Conservation (phyloP, 306 rosid species). For the Lablab purpureus region DNA sequence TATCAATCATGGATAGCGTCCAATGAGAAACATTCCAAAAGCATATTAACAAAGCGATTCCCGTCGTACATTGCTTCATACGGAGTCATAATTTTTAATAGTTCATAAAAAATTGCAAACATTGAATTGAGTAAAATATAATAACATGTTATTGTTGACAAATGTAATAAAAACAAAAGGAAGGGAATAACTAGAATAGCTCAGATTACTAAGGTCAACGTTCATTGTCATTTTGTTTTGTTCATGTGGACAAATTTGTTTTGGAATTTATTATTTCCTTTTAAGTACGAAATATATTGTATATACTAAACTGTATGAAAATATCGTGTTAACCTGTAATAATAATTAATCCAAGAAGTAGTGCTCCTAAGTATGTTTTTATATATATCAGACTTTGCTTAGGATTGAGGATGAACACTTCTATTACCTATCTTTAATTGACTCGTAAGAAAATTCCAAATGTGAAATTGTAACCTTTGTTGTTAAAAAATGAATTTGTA, state of each 20-base stretch:
- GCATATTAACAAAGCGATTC: conserved; percentile 17
- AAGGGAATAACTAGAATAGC: conserved; percentile 10
- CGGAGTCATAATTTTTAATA: neutral
- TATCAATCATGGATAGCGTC: conserved; percentile 18
- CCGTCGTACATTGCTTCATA: conserved; percentile 24
- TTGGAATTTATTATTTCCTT: neutral
- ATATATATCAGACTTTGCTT: too few species aligned
- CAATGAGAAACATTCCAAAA: conserved; percentile 40
- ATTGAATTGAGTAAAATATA: neutral
- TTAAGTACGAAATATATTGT: neutral
- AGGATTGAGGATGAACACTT: too few species aligned
- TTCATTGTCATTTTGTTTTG: conserved; percentile 15
- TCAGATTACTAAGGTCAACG: conserved; percentile 5
- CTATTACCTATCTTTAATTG: too few species aligned
- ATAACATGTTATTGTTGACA: conserved; percentile 8
- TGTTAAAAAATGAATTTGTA: too few species aligned
- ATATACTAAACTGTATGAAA: neutral
- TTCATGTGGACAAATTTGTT: neutral
- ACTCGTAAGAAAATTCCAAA: too few species aligned
- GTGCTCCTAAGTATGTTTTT: neutral
- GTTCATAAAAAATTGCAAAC: neutral
- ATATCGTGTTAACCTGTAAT: conserved; percentile 2
- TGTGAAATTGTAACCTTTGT: too few species aligned
- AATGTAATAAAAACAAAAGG: conserved; percentile 32
- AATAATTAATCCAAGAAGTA: conserved; percentile 5